phyloP scores from a whole-genome alignment of 78 protist species.

The Dictyostelium firmibasis region DNA sequence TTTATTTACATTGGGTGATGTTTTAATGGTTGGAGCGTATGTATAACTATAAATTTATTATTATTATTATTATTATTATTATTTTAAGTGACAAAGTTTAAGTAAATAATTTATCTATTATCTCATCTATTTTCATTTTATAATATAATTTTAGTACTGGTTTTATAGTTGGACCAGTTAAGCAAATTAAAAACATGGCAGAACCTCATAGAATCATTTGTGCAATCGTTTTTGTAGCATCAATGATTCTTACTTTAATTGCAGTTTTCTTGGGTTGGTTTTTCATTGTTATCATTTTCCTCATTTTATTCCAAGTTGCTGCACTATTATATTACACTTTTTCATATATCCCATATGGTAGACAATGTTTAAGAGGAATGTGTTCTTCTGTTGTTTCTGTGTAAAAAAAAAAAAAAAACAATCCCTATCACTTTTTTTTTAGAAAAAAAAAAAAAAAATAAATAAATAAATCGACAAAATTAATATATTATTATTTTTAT shows the following conservation, averaged over 20 bases:
- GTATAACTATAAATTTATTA: background rate
- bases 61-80: too few relatives aligned
- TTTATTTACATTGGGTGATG: conserved; percentile 56
- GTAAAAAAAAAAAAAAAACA: conserved; percentile 11
- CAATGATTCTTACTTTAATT: conserved; percentile 49
- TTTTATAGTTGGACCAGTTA: conserved; percentile 71
- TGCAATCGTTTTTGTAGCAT: conserved; percentile 57
- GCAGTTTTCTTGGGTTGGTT: conserved; percentile 55
- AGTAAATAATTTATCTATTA: too few relatives aligned
- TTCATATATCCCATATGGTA: conserved; percentile 69
- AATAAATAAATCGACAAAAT: background rate
- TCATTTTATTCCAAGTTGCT: conserved; percentile 57
- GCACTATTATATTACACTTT: conserved; percentile 54
- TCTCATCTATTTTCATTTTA: background rate
- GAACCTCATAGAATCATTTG: conserved; percentile 66
- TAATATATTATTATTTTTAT: background rate
- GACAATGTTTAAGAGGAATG: conserved; percentile 59
- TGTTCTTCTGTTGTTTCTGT: conserved; percentile 41
- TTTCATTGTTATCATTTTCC: conserved; percentile 18
- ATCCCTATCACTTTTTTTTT: background rate
- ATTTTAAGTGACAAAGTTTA: too few relatives aligned
- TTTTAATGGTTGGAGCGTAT: conserved; percentile 47
- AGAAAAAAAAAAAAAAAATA: background rate
- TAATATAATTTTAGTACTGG: conserved; percentile 16
- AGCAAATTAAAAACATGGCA: conserved; percentile 57